Conservation (phyloP, 2,329 filamentous ascomycete species). For the Knoxdaviesia capensis region DNA sequence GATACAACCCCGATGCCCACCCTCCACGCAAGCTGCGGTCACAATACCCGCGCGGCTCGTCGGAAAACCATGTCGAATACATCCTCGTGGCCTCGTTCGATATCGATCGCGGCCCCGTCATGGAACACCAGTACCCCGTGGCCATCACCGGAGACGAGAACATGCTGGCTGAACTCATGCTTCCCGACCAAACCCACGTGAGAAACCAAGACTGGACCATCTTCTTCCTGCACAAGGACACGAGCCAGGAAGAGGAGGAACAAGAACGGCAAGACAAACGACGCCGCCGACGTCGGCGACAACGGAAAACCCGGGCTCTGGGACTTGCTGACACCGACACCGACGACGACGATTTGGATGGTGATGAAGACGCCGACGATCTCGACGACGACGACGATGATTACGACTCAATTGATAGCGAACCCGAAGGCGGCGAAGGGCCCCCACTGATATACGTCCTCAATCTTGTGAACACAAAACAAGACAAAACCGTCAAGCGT, state of each 20-base stretch:
- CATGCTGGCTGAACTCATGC: slow-evolving; percentile 95
- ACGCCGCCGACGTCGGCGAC: slow-evolving; percentile 27
- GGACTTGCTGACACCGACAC: slow-evolving; percentile 29
- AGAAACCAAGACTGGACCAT: slow-evolving; percentile 97
- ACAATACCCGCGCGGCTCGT: slow-evolving; percentile 53
- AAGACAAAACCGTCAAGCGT: slow-evolving; percentile 81
- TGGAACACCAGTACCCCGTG: slow-evolving; percentile 95
- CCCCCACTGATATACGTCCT: slow-evolving; percentile 91
- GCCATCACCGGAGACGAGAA: slow-evolving; percentile 93
- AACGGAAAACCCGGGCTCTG: slow-evolving; percentile 28
- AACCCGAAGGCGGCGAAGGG: slow-evolving; percentile 55
- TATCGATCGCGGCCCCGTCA: slow-evolving; percentile 85
- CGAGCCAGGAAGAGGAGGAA: slow-evolving; percentile 63
- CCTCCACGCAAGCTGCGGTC: slow-evolving; percentile 41
- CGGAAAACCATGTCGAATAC: slow-evolving; percentile 94
- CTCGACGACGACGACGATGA: slow-evolving; percentile 33
- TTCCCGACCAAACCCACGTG: slow-evolving; percentile 90
- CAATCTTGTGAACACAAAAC: slow-evolving; percentile 95
- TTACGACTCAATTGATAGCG: slow-evolving; percentile 34
- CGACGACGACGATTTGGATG: slow-evolving; percentile 22
- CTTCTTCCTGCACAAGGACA: slow-evolving; percentile 95
- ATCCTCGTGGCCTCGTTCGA: slow-evolving; percentile 95
- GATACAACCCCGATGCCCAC: slow-evolving; percentile 28
- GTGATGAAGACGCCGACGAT: slow-evolving; percentile 22
- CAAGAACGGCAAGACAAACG: slow-evolving; percentile 41